These are phyloP conservation scores for Dittrichia graveolens DNA, from an alignment of 129 eudicot genomes.

Conservation along the genomic window DNA sequence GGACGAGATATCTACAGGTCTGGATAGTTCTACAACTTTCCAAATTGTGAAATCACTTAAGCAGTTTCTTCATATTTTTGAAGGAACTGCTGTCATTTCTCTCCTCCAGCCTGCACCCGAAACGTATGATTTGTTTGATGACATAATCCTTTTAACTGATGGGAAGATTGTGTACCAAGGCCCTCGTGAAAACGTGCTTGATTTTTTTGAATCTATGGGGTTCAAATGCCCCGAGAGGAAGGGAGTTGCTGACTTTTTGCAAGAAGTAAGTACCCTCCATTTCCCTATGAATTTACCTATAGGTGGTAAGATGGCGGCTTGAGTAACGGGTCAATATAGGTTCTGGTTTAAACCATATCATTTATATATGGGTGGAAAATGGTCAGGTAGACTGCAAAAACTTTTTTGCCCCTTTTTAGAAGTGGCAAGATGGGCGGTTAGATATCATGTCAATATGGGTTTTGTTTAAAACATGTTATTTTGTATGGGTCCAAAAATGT, in stretches of 20 bases:
- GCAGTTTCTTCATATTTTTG: conserved; percentile 64
- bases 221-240: conserved; percentile 65
- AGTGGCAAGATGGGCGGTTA: neutral
- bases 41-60: conserved; percentile 58
- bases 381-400: neutral
- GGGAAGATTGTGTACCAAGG: conserved; percentile 79
- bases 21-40: conserved; percentile 75
- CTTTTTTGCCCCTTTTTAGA: neutral
- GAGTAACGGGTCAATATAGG: conserved; percentile 1
- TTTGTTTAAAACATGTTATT: too few species aligned
- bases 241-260: conserved; percentile 68
- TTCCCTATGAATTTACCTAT: neutral
- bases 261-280: conserved; percentile 45
- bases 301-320: neutral
- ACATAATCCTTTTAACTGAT: conserved; percentile 69
- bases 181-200: conserved; percentile 68
- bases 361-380: neutral
- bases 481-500: neutral
- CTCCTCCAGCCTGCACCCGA: conserved; percentile 88
- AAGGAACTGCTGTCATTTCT: conserved; percentile 78
- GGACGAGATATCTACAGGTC: conserved; percentile 77
- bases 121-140: conserved; percentile 69
- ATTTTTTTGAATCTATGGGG: conserved; percentile 62
- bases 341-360: neutral
- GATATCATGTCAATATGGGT: neutral